These are phyloP conservation scores for Pseudogymnoascus sp. DNA, from an alignment of 2,329 filamentous ascomycete genomes.

Conservation along the genomic window DNA sequence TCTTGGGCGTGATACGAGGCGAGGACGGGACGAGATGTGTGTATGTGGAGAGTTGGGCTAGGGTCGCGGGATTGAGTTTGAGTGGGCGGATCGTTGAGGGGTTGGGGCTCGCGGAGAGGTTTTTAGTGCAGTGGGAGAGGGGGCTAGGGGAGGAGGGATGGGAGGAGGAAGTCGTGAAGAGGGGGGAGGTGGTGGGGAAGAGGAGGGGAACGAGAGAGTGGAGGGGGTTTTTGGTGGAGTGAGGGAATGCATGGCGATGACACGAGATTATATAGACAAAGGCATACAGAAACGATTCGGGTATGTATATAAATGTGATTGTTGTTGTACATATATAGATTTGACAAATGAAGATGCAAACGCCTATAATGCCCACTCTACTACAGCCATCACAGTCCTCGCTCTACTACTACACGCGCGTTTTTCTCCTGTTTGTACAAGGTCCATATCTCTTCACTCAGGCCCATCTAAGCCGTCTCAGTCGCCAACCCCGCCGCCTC, in stretches of 20 bases:
- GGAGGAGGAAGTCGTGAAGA: conserved; percentile 25
- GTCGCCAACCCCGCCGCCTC: conserved; percentile 16
- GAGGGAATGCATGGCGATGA: not conserved
- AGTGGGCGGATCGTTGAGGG: conserved; percentile 69
- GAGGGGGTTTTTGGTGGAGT: conserved; percentile 27
- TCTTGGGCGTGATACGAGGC: conserved; percentile 40
- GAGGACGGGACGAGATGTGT: conserved; percentile 56
- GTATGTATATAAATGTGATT: conserved; percentile 2
- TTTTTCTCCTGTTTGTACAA: not conserved
- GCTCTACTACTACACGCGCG: not conserved
- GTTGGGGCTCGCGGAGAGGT: conserved; percentile 60
- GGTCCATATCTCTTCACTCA: conserved; percentile 10
- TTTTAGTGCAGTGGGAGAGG: conserved; percentile 72
- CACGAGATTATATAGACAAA: not conserved
- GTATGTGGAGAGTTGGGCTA: conserved; percentile 89
- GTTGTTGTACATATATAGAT: conserved; percentile 10
- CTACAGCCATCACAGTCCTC: conserved; percentile 3
- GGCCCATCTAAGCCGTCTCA: not conserved
- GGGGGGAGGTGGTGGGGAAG: conserved; percentile 19
- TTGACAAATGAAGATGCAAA: conserved; percentile 11
- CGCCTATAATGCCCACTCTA: conserved; percentile 10
- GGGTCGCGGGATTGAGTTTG: conserved; percentile 72
- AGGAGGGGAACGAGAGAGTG: conserved; percentile 22
- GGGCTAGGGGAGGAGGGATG: conserved; percentile 23
- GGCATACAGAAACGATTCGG: not conserved